Evolutionary conservation across 129 eudicot species (phyloP), one percentile per base, ranked within the genome.

Genomic region (Tanacetum coccineum): DNA sequence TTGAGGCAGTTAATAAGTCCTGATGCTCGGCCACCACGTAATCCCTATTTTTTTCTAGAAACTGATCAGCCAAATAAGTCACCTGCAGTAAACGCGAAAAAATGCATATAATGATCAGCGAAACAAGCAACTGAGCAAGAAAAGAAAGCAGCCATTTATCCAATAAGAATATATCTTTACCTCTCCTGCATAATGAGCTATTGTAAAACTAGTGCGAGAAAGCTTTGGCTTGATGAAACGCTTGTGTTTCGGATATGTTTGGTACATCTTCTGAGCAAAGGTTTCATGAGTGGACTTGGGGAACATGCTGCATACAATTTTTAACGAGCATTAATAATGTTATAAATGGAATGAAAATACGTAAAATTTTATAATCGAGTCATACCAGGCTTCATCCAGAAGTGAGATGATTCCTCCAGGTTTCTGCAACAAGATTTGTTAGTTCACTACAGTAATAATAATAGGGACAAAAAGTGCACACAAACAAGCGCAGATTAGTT

Each of bases 21-120:
- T 94, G 99, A 87, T 94, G 99, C 73, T 94, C 99, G 21, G 93
- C 97, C 66, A 94, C 95, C 71, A 94, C 99, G 71, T 94, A 94
- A 89, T 94, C 99, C 83, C 84, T 94, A 78, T 94, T 94, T 76
- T 94, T 94, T 79, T 94, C 99, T 70, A 94, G 80, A 83, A 94
- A 94, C 17, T 76, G 93, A 73, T 94, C 97, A 67, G 99, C 99
- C 64, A 80, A 78, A 76, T 94, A 94, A 17, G 78, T 89, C 72
- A 94, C 99, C 99, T 93, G 79, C 70, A 72, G 46, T 4, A 79
- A 3, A 61, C 66, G 36, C 15, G 30, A 79, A 28, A 22, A 49
- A 62, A 51, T 64, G 74, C 70, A 62, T 28, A 48, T 49, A 82
- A 67, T 80, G 88, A 70, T 36, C 14, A 20, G 58, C 69, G 4